Evolutionary conservation across 164 flowering plant genomes (phyloP).

Genomic region (Platanus orientalis): DNA sequence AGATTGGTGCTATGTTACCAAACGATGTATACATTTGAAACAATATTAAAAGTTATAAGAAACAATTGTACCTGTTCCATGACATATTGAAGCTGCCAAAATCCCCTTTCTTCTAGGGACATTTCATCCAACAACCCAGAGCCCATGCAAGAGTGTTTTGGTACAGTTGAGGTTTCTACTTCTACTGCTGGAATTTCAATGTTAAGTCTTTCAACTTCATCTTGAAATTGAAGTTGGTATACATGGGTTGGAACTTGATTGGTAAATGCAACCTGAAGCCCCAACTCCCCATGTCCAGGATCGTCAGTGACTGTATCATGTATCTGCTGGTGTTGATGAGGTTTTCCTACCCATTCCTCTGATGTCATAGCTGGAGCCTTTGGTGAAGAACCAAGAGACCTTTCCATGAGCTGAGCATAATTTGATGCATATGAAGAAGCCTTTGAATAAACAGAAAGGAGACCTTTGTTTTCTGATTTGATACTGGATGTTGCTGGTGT

Average conservation of each 20-base stretch:
- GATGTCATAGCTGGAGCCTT: constrained; percentile 17
- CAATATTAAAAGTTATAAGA: neutral
- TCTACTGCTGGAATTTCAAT: constrained; percentile 26
- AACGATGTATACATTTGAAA: too few relatives aligned
- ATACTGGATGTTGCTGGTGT: constrained; percentile 20
- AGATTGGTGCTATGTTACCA: too few relatives aligned
- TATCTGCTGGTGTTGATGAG: constrained; percentile 10
- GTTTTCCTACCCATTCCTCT: constrained; percentile 26
- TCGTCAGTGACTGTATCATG: constrained; percentile 18
- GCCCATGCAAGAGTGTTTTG: constrained; percentile 50
- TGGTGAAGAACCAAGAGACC: constrained; percentile 26
- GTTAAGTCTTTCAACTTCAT: constrained; percentile 27
- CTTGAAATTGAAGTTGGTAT: constrained; percentile 21
- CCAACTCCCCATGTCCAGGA: constrained; percentile 13
- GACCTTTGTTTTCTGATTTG: constrained; percentile 31
- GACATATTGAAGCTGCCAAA: constrained; percentile 75
- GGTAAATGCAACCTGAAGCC: constrained; percentile 15
- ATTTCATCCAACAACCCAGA: constrained; percentile 43
- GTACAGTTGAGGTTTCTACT: constrained; percentile 44
- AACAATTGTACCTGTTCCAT: constrained; percentile 56
- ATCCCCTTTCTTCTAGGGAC: constrained; percentile 65
- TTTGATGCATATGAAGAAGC: constrained; percentile 40
- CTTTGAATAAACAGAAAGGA: constrained; percentile 27
- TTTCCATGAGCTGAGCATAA: constrained; percentile 29
- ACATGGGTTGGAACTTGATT: constrained; percentile 22